A percentile compares a stretch with the other conserved stretches of the same genome.
These are phyloP conservation scores for Colletotrichum eremochloae DNA, from an alignment of 2,329 filamentous ascomycete species.

Conservation along the genomic window DNA sequence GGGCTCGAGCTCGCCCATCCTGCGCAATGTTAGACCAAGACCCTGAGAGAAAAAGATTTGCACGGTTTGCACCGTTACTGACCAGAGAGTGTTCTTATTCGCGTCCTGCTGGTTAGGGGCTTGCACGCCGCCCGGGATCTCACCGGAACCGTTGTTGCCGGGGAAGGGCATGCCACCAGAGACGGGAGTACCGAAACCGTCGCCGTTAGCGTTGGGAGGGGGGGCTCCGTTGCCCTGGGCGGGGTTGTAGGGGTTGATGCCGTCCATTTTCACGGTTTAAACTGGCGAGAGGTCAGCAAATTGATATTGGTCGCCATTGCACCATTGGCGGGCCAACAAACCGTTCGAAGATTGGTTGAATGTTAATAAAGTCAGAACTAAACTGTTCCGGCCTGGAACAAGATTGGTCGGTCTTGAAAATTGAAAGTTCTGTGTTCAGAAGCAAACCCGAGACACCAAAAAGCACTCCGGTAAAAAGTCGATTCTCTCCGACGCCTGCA, in stretches of 20 bases:
- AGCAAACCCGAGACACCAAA: slow-evolving; percentile 54
- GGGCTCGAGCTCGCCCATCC: slow-evolving; percentile 99
- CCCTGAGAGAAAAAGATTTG: too few species aligned
- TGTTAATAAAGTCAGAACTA: slow-evolving; percentile 15
- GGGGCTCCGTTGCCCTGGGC: slow-evolving; percentile 51
- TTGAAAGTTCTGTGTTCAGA: slow-evolving; percentile 54
- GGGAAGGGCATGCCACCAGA: slow-evolving; percentile 50
- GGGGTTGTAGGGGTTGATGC: slow-evolving; percentile 51
- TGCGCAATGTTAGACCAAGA: slow-evolving; percentile 53
- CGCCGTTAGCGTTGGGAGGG: slow-evolving; percentile 55
- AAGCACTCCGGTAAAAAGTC: slow-evolving; percentile 53
- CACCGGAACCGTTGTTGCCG: slow-evolving; percentile 52
- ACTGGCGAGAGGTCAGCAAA: slow-evolving; percentile 4
- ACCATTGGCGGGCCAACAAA: neutral
- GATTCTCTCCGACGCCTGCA: slow-evolving; percentile 56
- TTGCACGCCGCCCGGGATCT: slow-evolving; percentile 45
- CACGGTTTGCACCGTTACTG: slow-evolving; percentile 43
- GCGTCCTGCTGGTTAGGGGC: slow-evolving; percentile 56
- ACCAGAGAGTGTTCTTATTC: slow-evolving; percentile 72
- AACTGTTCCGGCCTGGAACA: slow-evolving; percentile 6
- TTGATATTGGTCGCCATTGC: neutral
- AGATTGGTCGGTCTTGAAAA: slow-evolving; percentile 47
- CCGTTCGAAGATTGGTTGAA: slow-evolving; percentile 13
- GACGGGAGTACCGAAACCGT: slow-evolving; percentile 51
- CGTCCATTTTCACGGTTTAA: slow-evolving; percentile 48